Base-by-base conservation (phyloP, 2,329 filamentous ascomycete genomes). In the Thelonectria blattea region DNA sequence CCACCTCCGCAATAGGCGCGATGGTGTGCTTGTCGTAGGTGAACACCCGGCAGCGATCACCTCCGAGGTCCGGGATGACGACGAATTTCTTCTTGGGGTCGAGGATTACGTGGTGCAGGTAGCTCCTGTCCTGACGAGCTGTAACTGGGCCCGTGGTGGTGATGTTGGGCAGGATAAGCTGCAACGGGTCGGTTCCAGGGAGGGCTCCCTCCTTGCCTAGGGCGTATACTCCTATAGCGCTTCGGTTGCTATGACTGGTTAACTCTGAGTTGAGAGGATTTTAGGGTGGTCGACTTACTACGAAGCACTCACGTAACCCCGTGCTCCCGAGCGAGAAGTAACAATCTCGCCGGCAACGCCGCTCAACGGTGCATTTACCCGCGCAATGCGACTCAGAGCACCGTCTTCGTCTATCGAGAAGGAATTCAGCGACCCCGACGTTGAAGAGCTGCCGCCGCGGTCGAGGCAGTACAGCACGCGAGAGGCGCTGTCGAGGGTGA, bases 381-480 rank as follows among this genome's bases (percentile, higher is more conserved):
- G 60, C 1, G 46, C 55, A 24, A 70, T 49, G 5, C 42, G 58
- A 3, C 37, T 52, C 6, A 70, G 46, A 15, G 45, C 52, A 14
- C 68, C 68, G 2, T 52, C 20, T 1, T 53, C 17, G 1, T 50
- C 56, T 1, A 70, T 58, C 0, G 57, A 60, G 52, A 70, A 70
- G 1, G 68, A 70, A 56, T 70, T 70, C 11, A 70, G 9, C 0
- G 68, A 64, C 0, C 68, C 68, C 3, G 68, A 58, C 1, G 55
- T 51, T 2, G 57, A 61, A 0, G 43, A 20, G 10, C 15, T 51
- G 1, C 3, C 42, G 9, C 68, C 68, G 0, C 68, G 66, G 7
- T 70, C 65, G 2, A 66, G 56, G 22, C 68, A 70, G 43, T 70
- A 70, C 3, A 70, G 65, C 5, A 68, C 65, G 2, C 56, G 60